phyloP scores from a whole-genome alignment of 768 basidiomycete genomes.

The Pseudohyphozyma bogoriensis region DNA sequence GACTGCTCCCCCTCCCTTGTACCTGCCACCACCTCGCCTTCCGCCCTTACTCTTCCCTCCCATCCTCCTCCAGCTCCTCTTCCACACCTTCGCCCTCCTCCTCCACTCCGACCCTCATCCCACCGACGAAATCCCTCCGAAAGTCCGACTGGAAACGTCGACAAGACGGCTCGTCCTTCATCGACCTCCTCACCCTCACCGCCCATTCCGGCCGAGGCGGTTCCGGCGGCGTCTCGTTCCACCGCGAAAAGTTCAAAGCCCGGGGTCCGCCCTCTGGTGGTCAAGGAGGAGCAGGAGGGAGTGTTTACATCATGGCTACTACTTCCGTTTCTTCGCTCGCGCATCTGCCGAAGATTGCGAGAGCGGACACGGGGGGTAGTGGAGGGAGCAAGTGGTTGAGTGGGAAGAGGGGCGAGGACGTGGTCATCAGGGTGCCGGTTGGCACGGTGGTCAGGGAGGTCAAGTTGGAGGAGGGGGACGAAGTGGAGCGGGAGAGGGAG shows the following conservation, averaged over 20 bases:
- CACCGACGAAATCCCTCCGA: slow-evolving; percentile 1
- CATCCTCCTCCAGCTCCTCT: no score
- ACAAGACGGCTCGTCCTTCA: slow-evolving; percentile 17
- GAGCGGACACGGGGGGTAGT: slow-evolving; percentile 55
- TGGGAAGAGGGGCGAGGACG: slow-evolving; percentile 62
- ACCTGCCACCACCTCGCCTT: no score
- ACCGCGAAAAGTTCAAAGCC: slow-evolving; percentile 68
- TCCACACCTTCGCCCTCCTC: neutral
- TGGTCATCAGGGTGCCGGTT: slow-evolving; percentile 69
- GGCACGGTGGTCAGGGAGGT: slow-evolving; percentile 83
- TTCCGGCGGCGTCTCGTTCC: slow-evolving; percentile 83
- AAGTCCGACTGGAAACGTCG: slow-evolving; percentile 30
- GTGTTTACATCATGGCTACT: slow-evolving; percentile 73
- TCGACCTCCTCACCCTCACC: slow-evolving; percentile 19
- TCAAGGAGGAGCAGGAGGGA: slow-evolving; percentile 78
- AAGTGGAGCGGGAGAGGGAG: slow-evolving; percentile 49
- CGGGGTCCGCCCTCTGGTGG: slow-evolving; percentile 73
- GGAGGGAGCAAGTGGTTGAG: slow-evolving; percentile 83
- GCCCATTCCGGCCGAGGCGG: slow-evolving; percentile 65
- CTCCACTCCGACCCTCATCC: neutral
- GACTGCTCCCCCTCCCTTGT: no score
- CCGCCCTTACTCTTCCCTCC: no score
- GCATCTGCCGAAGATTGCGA: slow-evolving; percentile 56
- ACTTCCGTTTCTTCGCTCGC: slow-evolving; percentile 67
- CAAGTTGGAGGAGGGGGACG: slow-evolving; percentile 49